phyloP scores from a whole-genome alignment of 805 yeast genomes.

The Myxozyma vanderwaltii region DNA sequence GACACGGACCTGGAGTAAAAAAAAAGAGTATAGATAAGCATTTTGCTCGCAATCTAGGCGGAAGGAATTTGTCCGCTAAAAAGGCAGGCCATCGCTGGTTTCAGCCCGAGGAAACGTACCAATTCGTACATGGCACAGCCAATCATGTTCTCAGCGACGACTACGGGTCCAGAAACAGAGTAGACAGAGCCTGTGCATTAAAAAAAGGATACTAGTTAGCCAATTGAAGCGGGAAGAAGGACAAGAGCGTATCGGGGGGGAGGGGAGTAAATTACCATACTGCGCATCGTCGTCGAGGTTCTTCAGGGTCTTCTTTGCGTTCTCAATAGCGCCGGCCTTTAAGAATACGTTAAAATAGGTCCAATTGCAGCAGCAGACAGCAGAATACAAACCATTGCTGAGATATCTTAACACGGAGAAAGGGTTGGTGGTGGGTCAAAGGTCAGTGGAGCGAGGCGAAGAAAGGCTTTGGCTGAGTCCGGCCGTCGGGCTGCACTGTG shows the following conservation, averaged over 20 bases:
- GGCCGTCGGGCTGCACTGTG: conserved; percentile 12
- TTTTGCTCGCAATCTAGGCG: not conserved
- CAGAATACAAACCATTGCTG: conserved; percentile 23
- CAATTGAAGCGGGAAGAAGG: not conserved
- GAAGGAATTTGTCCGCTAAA: not conserved
- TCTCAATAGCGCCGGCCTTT: conserved; percentile 98
- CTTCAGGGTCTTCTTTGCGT: conserved; percentile 94
- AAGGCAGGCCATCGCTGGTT: not conserved
- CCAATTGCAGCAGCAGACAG: conserved; percentile 5
- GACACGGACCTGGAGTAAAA: conserved; percentile 58
- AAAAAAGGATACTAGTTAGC: not conserved
- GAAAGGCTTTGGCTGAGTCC: conserved; percentile 9
- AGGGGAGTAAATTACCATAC: conserved; percentile 55
- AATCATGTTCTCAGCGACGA: conserved; percentile 97
- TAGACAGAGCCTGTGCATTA: conserved; percentile 53
- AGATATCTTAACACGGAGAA: not conserved
- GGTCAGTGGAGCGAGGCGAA: conserved; percentile 7
- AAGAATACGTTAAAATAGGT: not conserved
- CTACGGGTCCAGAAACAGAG: conserved; percentile 98
- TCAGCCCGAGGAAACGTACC: conserved; percentile 43
- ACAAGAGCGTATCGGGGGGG: not conserved
- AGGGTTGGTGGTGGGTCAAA: not conserved
- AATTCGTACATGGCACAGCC: conserved; percentile 99
- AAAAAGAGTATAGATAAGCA: not conserved
- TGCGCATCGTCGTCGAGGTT: conserved; percentile 78